phyloP scores from a whole-genome alignment of 2,329 filamentous ascomycete genomes.

The Leptodontidium sp. region DNA sequence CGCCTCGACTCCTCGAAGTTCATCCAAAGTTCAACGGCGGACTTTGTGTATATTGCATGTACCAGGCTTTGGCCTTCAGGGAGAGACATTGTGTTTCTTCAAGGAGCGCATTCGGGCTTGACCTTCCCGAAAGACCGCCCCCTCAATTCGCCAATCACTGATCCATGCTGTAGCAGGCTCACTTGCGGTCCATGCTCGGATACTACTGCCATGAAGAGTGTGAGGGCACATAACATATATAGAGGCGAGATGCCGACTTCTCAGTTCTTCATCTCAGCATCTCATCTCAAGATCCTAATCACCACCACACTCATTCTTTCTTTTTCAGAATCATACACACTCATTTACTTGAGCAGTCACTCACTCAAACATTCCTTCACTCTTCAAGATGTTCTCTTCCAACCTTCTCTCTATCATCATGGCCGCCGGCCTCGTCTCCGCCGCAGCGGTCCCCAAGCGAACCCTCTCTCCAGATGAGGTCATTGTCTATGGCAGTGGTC shows the following conservation, averaged over 20 bases:
- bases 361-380: neutral
- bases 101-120: neutral
- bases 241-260: neutral
- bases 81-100: neutral
- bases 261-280: constrained; percentile 14
- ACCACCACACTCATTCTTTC: constrained; percentile 22
- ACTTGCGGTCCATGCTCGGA: neutral
- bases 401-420: constrained; percentile 23
- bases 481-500: constrained; percentile 40
- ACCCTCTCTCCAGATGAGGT: constrained; percentile 40
- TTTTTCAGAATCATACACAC: constrained; percentile 14
- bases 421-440: constrained; percentile 24
- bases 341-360: constrained; percentile 23
- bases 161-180: neutral
- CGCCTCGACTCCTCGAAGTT: constrained; percentile 1
- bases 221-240: constrained; percentile 10
- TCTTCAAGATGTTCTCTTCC: constrained; percentile 24
- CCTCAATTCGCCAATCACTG: neutral
- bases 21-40: neutral
- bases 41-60: neutral
- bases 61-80: neutral
- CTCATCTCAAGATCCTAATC: constrained; percentile 17
- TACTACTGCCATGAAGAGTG: neutral
- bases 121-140: neutral
- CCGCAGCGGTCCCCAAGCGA: constrained; percentile 23